Percentiles rank a stretch among this genome's conserved stretches.
phyloP scores from a whole-genome alignment of 2,329 filamentous ascomycete species.

The Aspergillus versicolor region DNA sequence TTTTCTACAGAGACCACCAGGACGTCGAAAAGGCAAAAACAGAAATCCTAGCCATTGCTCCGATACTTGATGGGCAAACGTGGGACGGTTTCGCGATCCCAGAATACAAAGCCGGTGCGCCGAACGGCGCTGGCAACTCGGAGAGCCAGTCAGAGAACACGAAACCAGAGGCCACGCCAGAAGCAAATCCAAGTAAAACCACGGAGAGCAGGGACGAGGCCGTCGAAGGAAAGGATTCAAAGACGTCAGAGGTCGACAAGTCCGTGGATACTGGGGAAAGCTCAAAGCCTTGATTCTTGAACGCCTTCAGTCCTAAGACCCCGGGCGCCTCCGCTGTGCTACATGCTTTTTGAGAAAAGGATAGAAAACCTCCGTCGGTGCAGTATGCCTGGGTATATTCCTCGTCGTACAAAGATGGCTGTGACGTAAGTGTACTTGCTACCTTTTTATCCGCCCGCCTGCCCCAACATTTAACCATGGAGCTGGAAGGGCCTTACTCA shows the following conservation, averaged over 20 bases:
- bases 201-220: neutral
- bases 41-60: conserved; percentile 83
- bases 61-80: conserved; percentile 77
- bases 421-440: conserved; percentile 4
- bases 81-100: conserved; percentile 58
- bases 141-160: neutral
- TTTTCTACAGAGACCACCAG: conserved; percentile 54
- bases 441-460: neutral
- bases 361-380: neutral
- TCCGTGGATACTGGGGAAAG: conserved; percentile 45
- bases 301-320: neutral
- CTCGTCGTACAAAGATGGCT: neutral
- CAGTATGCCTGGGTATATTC: neutral
- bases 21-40: conserved; percentile 70
- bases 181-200: conserved; percentile 2
- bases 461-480: neutral
- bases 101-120: conserved; percentile 35
- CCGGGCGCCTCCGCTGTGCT: neutral
- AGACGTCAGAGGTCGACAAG: conserved; percentile 38
- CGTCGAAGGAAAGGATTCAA: conserved; percentile 39
- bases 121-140: conserved; percentile 4
- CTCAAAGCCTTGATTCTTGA: conserved; percentile 10
- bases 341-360: neutral
- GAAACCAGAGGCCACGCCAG: neutral
- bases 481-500: neutral